Evolutionary conservation across 148 eudicot species (phyloP), one percentile per base, ranked within the genome.

Genomic region (Rhododendron williamsianum): DNA sequence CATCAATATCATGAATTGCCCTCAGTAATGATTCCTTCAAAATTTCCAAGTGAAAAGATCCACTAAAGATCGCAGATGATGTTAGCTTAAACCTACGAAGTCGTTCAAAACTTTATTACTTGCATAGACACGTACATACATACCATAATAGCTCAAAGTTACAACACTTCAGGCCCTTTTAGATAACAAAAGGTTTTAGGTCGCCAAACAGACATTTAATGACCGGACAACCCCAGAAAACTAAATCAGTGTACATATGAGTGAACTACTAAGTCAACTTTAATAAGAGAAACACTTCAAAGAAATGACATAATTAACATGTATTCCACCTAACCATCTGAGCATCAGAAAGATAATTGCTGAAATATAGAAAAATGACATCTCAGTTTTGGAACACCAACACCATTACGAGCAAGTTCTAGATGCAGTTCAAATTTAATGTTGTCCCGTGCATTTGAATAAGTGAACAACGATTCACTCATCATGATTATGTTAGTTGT

Each of bases 21-120:
- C 94, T 94, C 84, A 93, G 81, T 89, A 97, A 90, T 60, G 99
- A 92, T 87, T 97, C 98, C 90, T 91, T 95, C 89, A 97, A 87
- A 87, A 97, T 92, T 86, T 97, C 93, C 92, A 95, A 91, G 88
- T 92, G 94, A 88, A 93, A 91, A 23, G 95, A 91, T 82, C 89
- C 91, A 86, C 90, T 93, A 88, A 83, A 88, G 36, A 87, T 86
- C 67, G 90, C 90, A 80, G 92, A 83, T 72, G 89, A 52, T 48
- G 89, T 84, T 86, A 91, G 87, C 89, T 88, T 94, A 86, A 90
- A 90, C 92, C 96, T 93, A 87, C 72, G 51, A 86, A 87, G 51
- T 78, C 82, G 76, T 82, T 81, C 58, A 67, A 15, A 72, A 83
- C 21, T 76, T 65, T 38, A 41, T 38, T 84, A 65, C 86, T 30